phyloP scores from a whole-genome alignment of 306 rosid species.

The Acacia melanoxylon region DNA sequence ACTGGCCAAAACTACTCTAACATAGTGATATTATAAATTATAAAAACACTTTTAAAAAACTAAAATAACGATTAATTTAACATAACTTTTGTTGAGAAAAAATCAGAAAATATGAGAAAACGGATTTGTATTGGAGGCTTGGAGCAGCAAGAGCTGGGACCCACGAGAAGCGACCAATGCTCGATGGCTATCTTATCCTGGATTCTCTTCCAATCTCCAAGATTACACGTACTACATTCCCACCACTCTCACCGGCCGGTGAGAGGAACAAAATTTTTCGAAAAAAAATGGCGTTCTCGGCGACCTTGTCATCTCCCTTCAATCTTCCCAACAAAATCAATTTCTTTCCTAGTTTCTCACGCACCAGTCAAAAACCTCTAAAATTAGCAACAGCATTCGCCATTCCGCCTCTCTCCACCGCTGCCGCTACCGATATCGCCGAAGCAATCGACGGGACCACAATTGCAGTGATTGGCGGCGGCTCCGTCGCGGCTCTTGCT shows the following conservation, averaged over 20 bases:
- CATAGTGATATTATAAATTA: too few species aligned
- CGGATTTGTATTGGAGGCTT: not conserved
- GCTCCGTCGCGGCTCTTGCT: conserved; percentile 73
- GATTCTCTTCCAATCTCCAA: conserved; percentile 29
- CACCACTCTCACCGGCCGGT: conserved; percentile 25
- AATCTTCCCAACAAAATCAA: conserved; percentile 27
- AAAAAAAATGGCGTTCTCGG: conserved; percentile 51
- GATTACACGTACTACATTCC: not conserved
- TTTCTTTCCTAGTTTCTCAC: conserved; percentile 33
- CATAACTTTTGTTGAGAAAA: too few species aligned
- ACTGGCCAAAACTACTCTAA: too few species aligned
- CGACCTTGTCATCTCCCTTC: conserved; percentile 42
- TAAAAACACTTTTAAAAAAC: too few species aligned
- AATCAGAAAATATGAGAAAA: not conserved
- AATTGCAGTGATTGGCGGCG: conserved; percentile 69
- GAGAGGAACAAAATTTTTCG: not conserved
- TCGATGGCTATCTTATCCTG: conserved; percentile 46
- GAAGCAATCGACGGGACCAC: conserved; percentile 66
- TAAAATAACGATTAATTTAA: too few species aligned
- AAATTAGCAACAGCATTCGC: conserved; percentile 45
- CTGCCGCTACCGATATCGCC: conserved; percentile 53
- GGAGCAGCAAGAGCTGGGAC: conserved; percentile 22
- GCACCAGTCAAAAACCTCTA: conserved; percentile 28
- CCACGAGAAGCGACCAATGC: conserved; percentile 39
- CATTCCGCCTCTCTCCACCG: conserved; percentile 62